Evolutionary conservation across 345 rosid genomes (phyloP), one percentile per base, ranked within the genome.

Genomic region (Murraya koenigii): DNA sequence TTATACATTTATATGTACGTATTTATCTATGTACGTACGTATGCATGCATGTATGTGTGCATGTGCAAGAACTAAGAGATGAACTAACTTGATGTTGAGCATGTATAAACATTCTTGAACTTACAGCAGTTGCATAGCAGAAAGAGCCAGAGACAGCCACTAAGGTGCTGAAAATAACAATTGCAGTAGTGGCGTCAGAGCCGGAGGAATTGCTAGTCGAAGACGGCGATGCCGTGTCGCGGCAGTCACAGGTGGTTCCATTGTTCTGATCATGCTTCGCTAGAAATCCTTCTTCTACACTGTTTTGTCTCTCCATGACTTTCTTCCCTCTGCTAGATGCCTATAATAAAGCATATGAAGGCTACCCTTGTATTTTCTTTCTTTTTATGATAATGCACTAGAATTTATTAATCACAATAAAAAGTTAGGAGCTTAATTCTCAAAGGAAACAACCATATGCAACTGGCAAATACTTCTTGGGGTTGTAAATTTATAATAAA

Each of bases 141-240:
- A 84, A 82, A 71, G 87, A 90, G 76, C 90, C 90, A 62, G 84
- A 84, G 17, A 80, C 85, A 44, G 94, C 89, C 8, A 90, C 83
- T 23, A 88, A 77, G 41, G 94, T 86, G 73, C 93, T 80, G 11
- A 87, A 74, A 20, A 90, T 77, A 54, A 85, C 77, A 28, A 74
- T 60, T 33, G 83, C 75, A 11, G 88, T 83, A 54, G 69, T 55
- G 8, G 17, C 49, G 49, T 44, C 49, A 4, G 49, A 44, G 4
- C 15, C 4, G 0, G 85, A 80, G 35, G 86, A 65, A 26, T 47
- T 73, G 38, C 61, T 61, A 0, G 0, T 52, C 6, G 8, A 52
- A 52, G 60, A 3, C 28, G 41, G 72, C 22, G 33, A 11, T 2
- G 20, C 23, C n/a, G 2, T 15, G 66, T 75, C 33, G 4, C 19